Evolutionary conservation across 805 yeast species (phyloP), one percentile per base, ranked within the genome.

Genomic region (Candida tammaniensis): DNA sequence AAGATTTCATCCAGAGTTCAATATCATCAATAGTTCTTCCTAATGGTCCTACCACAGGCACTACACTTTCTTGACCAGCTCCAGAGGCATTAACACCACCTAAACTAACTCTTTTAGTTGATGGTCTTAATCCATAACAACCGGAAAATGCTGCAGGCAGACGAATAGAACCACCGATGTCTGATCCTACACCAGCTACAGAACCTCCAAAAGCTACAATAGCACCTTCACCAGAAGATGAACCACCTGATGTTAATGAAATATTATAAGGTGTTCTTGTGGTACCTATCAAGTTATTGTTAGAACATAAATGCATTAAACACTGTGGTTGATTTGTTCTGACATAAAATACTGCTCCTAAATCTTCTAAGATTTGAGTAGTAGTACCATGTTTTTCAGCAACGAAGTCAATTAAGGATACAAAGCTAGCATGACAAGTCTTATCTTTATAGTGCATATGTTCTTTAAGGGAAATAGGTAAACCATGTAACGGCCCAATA

Each of bases 21-120:
- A 82, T 55, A 57, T 82, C 91, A 6, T 79, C 83, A 29, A 79
- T 61, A 4, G 76, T 59, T 47, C 81, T 71, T 3, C 85, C 71
- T 58, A 83, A 54, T 23, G 91, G 91, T 15, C 89, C 91, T 30
- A 69, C 67, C 14, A 79, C 82, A 8, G 80, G 76, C 11, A 70
- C 71, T 37, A 82, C 75, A 17, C 82, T 64, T 54, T 81, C 84
- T 49, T 76, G 80, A 33, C 83, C 87, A 36, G 69, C 67, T 48
- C 76, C 74, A 30, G 72, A 61, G 30, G 80, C 58, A 46, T 80
- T 64, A 41, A 73, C 69, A 38, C 77, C 76, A 12, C 33, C 30
- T 6, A 54, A 43, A n/a, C 59, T 43, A 24, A 63, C 44, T 49
- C 73, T 51, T 38, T 52, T 56, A 16, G 62, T 47, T 19, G 70